These are phyloP conservation scores for Plasmodium fragile DNA, from an alignment of 169 alveolate species.

Conservation along the genomic window DNA sequence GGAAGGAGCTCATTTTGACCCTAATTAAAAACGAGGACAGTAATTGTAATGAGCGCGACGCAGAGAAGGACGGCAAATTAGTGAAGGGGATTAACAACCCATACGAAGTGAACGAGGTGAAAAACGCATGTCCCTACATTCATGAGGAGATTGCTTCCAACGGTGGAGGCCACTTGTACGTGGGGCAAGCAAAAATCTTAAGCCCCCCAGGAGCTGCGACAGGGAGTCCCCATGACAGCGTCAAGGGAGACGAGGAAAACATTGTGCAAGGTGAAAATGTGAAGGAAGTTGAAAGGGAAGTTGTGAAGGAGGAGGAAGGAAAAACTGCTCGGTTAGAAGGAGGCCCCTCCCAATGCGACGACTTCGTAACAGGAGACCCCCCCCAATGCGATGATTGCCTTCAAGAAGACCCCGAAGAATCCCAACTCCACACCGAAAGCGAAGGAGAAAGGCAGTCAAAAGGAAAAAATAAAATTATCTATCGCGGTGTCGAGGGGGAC, in stretches of 20 bases:
- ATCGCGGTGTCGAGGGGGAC: neutral
- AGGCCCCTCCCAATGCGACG: neutral
- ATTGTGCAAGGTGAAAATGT: neutral
- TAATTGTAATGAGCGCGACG: neutral
- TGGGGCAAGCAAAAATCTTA: neutral
- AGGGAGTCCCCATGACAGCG: neutral
- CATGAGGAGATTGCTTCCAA: neutral
- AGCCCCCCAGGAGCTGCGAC: neutral
- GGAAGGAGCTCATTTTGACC: constrained; percentile 6
- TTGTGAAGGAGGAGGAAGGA: neutral
- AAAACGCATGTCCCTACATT: neutral
- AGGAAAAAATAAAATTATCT: neutral
- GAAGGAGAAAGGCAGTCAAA: neutral
- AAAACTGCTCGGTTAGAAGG: neutral
- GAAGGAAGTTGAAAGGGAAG: neutral
- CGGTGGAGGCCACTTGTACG: neutral
- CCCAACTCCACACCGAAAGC: neutral
- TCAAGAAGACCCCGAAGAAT: neutral
- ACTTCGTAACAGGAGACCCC: neutral
- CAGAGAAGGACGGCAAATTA: neutral
- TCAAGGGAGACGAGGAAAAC: neutral
- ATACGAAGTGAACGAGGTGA: neutral
- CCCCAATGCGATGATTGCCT: neutral
- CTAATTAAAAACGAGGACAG: neutral
- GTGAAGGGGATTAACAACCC: neutral